Evolutionary conservation across 306 rosid species (phyloP).

Genomic region (Dalbergia cultrata): DNA sequence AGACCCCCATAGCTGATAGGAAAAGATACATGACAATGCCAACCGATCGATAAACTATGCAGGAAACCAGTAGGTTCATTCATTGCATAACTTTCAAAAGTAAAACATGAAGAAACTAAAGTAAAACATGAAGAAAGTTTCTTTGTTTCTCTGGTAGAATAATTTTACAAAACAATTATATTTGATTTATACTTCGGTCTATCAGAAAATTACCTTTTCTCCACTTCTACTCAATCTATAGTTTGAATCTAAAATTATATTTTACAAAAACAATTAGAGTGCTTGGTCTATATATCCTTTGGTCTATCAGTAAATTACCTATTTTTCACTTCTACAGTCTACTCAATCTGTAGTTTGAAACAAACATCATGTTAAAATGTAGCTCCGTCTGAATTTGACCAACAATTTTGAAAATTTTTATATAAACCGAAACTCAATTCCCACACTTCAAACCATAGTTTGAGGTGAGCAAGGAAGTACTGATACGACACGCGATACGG

Average conservation of each 20-base stretch:
- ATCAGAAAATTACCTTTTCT: not conserved
- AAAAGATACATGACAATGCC: slow-evolving; percentile 41
- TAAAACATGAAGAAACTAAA: not conserved
- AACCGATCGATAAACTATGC: slow-evolving; percentile 16
- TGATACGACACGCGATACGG: too few relatives aligned
- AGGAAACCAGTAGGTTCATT: not conserved
- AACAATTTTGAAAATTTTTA: too few relatives aligned
- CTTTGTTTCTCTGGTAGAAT: not conserved
- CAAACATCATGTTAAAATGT: not conserved
- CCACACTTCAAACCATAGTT: too few relatives aligned
- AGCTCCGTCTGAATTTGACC: not conserved
- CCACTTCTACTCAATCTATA: not conserved
- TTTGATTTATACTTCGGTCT: not conserved
- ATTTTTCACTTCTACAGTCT: too few relatives aligned
- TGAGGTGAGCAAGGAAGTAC: too few relatives aligned
- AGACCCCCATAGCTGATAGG: slow-evolving; percentile 83
- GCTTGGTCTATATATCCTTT: too few relatives aligned
- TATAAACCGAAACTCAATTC: not conserved
- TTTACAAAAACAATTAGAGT: too few relatives aligned
- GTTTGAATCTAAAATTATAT: too few relatives aligned
- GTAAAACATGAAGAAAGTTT: not conserved
- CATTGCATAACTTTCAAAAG: not conserved
- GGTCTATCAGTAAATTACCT: too few relatives aligned
- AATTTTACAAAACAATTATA: not conserved
- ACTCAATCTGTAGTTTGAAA: not conserved